Evolutionary conservation across 2,329 filamentous ascomycete species (phyloP), one percentile per base, ranked within the genome.

Genomic region (Ophiocordyceps camponoti-rufipedis): DNA sequence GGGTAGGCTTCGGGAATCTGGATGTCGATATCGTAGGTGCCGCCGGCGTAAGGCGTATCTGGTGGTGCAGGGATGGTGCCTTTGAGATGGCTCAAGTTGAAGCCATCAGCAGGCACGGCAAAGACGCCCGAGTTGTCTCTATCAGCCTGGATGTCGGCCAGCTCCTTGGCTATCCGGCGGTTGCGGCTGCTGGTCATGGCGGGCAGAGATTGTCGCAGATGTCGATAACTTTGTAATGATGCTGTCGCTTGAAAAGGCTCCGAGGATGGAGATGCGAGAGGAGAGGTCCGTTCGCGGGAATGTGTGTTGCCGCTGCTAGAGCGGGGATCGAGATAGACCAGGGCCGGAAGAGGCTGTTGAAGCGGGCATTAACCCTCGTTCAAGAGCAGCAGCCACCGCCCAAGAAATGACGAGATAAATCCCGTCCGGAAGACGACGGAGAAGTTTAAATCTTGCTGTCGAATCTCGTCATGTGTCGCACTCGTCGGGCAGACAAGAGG

Each of bases 21-120:
- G 55, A 98, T 91, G 56, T 94, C 85, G 53, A 98, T 77, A 14
- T 74, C 64, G 61, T 78, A 98, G 28, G 72, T 80, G 39, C 87
- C 91, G 18, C 86, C 87, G 53, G 88, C 85, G 59, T 96, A 98
- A 0, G 91, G 87, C 1, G 89, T 94, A 51, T 93, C 87, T 33
- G 89, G 87, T 1, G 91, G 91, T 0, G 86, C 91, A 35, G 73
- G 73, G 60, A 98, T 91, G 47, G 78, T 75, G 47, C 89, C 91
- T 53, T 79, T 80, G 50, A 98, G 77, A 56, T 89, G 83, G 47
- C 80, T 85, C 47, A 96, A 67, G 62, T 87, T 82, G 50, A 77
- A 72, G 42, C 74, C 74, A 49, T 75, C 72, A 47, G 78, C 65
- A 1, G 79, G 72, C 45, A 77, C 68, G 13, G 84, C 85, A 29